Base-by-base conservation (phyloP, 257 asterid genomes). In the Solanum acaule region DNA sequence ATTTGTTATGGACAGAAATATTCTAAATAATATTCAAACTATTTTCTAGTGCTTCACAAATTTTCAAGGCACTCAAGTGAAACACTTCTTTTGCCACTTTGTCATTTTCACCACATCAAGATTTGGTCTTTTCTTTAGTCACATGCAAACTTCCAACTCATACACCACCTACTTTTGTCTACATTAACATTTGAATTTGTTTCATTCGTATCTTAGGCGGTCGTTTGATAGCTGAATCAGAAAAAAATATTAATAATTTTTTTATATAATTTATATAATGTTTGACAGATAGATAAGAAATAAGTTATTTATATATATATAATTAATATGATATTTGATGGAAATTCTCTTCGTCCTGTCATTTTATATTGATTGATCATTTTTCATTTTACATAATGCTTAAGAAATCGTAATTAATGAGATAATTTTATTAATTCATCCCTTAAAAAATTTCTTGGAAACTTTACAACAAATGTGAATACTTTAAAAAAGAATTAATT, bases 131-230 rank as follows among this genome's bases (percentile, higher is more conserved):
- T 37, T 38, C 68, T 85, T 40, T 23, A 46, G 14, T 12, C 37
- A 59, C 89, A 42, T 83, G 90, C 85, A 83, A 83, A 25, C 88
- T 52, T 89, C n/a, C 56, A 13, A 35, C 0, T 20, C 5, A 33
- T 52, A 56, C 68, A 25, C 10, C 18, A 84, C 25, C 44, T 29
- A 18, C 29, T 22, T 9, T 61, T 52, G 63, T 52, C 63, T 52
- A 52, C 63, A 52, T 52, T 52, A 52, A 52, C n/a, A 52, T 52
- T 52, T 0, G 0, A 18, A 18, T 18, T 52, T 52, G 10, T 52
- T 52, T 52, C n/a, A 0, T 52, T 52, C 0, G n/a, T 20, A 52
- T 1, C n/a, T 3, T 0, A n/a, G 4, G 0, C 23, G 23, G 63
- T 52, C 0, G 0, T 18, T 52, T 52, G 63, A 0, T 52, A 52